These are phyloP conservation scores for Colletotrichum sansevieriae DNA, from an alignment of 2,329 filamentous ascomycete species.

Conservation along the genomic window DNA sequence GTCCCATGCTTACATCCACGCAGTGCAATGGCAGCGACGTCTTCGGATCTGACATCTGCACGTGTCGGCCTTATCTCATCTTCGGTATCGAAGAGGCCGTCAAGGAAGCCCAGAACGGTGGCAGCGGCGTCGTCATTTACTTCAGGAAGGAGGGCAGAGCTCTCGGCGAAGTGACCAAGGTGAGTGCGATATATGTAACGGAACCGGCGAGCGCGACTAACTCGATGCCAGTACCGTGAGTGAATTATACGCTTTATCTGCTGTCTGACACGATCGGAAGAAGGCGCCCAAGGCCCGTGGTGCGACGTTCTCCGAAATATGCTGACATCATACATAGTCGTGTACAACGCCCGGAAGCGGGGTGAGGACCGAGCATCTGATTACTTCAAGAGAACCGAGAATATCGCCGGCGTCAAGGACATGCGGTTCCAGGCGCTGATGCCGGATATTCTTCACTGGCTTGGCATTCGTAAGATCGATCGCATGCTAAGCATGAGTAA, in stretches of 20 bases:
- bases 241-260: conserved; percentile 28
- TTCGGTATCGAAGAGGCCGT: conserved; percentile 98
- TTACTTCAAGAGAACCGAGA: conserved; percentile 98
- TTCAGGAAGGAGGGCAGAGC: conserved; percentile 98
- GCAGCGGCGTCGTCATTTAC: conserved; percentile 96
- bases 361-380: conserved; percentile 85
- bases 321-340: conserved; percentile 54
- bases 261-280: not conserved
- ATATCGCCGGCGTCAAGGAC: conserved; percentile 95
- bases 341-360: conserved; percentile 85
- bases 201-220: conserved; percentile 48
- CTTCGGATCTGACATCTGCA: conserved; percentile 98
- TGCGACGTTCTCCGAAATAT: not conserved
- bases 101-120: conserved; percentile 94
- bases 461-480: conserved; percentile 98
- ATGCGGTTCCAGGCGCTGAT: conserved; percentile 99
- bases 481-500: conserved; percentile 99
- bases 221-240: conserved; percentile 59
- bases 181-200: conserved; percentile 59
- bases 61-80: conserved; percentile 93
- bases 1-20: conserved; percentile 8
- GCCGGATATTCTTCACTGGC: conserved; percentile 98
- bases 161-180: conserved; percentile 94
- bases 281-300: not conserved
- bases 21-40: conserved; percentile 96